phyloP scores from a whole-genome alignment of 495 filamentous ascomycete species.

The Aspergillus baeticus region DNA sequence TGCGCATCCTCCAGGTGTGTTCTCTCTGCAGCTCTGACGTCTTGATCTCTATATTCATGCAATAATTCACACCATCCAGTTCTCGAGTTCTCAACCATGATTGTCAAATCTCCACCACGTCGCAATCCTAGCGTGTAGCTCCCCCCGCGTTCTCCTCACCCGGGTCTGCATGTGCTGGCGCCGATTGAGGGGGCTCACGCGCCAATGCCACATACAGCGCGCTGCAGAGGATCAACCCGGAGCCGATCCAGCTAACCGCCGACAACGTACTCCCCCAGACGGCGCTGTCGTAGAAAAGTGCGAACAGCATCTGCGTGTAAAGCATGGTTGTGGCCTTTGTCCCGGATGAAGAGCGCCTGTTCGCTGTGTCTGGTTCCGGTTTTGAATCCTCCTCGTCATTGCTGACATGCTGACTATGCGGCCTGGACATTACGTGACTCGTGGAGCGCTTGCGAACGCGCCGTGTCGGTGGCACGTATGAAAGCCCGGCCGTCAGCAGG shows the following conservation, averaged over 20 bases:
- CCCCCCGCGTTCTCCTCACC: constrained; percentile 10
- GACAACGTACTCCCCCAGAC: constrained; percentile 73
- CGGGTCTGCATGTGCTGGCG: background rate
- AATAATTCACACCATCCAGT: too few species aligned
- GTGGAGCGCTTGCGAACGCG: constrained; percentile 22
- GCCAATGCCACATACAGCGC: constrained; percentile 75
- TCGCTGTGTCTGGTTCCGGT: constrained; percentile 16
- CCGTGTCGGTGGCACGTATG: constrained; percentile 52
- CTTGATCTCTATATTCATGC: background rate
- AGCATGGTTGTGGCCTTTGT: constrained; percentile 84
- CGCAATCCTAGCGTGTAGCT: background rate
- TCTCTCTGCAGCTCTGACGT: background rate
- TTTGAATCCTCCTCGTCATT: constrained; percentile 1
- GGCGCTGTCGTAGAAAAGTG: constrained; percentile 74
- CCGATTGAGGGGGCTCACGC: constrained; percentile 32
- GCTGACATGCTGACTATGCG: background rate
- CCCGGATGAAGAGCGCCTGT: constrained; percentile 30
- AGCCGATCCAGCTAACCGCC: constrained; percentile 66
- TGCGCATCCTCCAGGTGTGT: background rate
- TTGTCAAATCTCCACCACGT: background rate
- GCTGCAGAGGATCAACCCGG: constrained; percentile 74
- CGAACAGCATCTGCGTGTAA: constrained; percentile 92
- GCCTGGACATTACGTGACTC: constrained; percentile 4
- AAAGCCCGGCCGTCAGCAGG: constrained; percentile 76
- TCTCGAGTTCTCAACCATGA: background rate